Base-by-base conservation (phyloP, 1,284 basidiomycete genomes). In the Coniferiporia sulphurascens region DNA sequence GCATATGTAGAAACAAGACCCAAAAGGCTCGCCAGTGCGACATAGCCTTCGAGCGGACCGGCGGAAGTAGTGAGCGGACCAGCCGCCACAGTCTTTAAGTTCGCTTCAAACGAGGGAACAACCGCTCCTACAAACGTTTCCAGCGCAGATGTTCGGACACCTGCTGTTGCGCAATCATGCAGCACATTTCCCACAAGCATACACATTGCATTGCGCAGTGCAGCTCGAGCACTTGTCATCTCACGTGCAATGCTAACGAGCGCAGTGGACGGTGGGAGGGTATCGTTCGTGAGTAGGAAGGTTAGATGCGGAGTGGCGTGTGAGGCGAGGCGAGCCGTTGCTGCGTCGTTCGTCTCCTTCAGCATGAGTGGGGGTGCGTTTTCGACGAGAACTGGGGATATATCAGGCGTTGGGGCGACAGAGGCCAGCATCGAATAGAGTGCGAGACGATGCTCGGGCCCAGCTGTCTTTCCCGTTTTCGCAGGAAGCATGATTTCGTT, bases 11-110 rank as follows among this genome's bases (percentile, higher is more conserved):
- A 67, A 44, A 89, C 68, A 0, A 85, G 84, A 0, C 88, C 86
- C 13, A 93, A 76, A 4, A 61, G 45, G 2, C 87, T 73, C 0
- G 91, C 83, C 19, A 86, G 70, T 0, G 89, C 85, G 9, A 94
- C 79, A 68, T 94, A 96, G 0, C 90, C 93, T 68, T 96, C 94
- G 36, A 93, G 69, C 22, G 89, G 85, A 0, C 89, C 87, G 0
- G 81, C 81, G 35, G 80, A 71, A 0, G 80, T 70, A 51, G 77
- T 85, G 61, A 85, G 70, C 4, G 82, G 85, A 65, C 82, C 89
- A 1, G 77, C 72, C 7, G 82, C 71, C 48, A 83, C 81, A 22
- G 76, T 81, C 73, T 91, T 93, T 58, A 96, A 69, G 65, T 80
- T 83, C 0, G 72, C 74, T 65, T 95, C 91, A 21, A 95, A 74